Evolutionary conservation across 1,284 basidiomycete species (phyloP), one percentile per base, ranked within the genome.

Genomic region (Trametes versicolor): DNA sequence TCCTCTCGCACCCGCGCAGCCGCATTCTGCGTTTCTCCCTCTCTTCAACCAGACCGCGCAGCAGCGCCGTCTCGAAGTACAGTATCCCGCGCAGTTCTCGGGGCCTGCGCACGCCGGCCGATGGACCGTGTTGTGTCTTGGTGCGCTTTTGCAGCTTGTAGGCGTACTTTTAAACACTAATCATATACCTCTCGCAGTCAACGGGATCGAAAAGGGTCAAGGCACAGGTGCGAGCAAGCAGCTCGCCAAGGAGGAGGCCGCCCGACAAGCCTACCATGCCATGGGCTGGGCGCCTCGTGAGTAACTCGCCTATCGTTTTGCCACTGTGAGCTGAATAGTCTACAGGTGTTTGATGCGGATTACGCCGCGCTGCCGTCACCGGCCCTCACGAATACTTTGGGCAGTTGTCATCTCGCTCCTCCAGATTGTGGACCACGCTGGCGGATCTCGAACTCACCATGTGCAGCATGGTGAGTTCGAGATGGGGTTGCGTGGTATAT

Each of bases 201-300:
- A 91, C 69, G 89, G 88, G 1, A 85, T 90, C 65, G 78, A 81
- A 70, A 90, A 87, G 72, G 91, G 91, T 4, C 75, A 79, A 58
- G 91, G 91, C 2, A 75, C 72, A 19, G 89, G 88, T 36, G 77
- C 80, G 54, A 89, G 81, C 74, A 92, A 92, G 75, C 90, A 92
- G 72, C 76, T 85, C 4, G 91, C 91, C 7, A 92, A 91, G 74
- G 90, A 93, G 72, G 87, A 88, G 63, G 91, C 91, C 0, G 90
- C 90, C 21, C 81, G 85, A 65, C 79, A 86, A 70, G 91, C 91
- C 6, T 91, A 85, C 76, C 84, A 86, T 70, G 82, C 83, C 8
- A 88, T 92, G 88, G 89, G 89, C 47, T 92, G 91, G 91, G 87
- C 74, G 49, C 75, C 76, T 41, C 74, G 76, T 76, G 57, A 66